Evolutionary conservation across 1,284 basidiomycete species (phyloP), one percentile per base, ranked within the genome.

Genomic region (Erythrobasidium hasegawianum): DNA sequence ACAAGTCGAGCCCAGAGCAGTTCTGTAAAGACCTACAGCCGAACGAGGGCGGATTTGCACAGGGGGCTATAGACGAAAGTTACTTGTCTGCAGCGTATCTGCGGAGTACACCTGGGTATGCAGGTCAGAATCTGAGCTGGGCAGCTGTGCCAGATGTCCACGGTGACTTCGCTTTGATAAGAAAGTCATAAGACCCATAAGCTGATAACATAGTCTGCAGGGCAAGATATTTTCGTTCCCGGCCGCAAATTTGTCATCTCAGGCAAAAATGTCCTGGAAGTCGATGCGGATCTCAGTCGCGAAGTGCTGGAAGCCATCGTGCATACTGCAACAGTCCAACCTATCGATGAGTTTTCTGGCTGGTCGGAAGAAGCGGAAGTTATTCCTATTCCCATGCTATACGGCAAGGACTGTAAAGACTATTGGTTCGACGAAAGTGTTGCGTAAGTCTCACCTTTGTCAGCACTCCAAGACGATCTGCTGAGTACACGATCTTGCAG

Each of bases 211-310:
- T 33, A 2, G 2, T 9, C 24, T 26, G 5, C 52, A 62, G 59
- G 61, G n/a, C 61, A 64, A 57, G 61, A 64, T 26, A 38, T 64
- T 14, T 64, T 64, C 54, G 56, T 64, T 1, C 61, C 61, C 13
- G 61, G 61, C 10, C 61, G 61, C 10, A 64, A 64, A 49, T 64
- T 64, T 27, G 54, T 64, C 20, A 49, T 64, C 40, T 64, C 61
- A 5, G 61, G 61, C 38, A 64, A 40, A n/a, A 53, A 64, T 22
- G 61, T 64, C 22, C 43, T 64, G 18, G 61, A 64, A 64, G 61
- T 64, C 13, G 61, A 64, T 20, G 43, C 49, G 11, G 14, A 13
- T 24, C 43, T 64, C 9, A 64, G 29, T 27, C 38, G 61, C 10
- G 54, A 57, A 26, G 61, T 56, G 33, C 41, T 64, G 24, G 61